A percentile compares a stretch with the other conserved stretches of the same genome.
Conservation (phyloP, 2,329 filamentous ascomycete genomes). For the Cytospora leucostoma region DNA sequence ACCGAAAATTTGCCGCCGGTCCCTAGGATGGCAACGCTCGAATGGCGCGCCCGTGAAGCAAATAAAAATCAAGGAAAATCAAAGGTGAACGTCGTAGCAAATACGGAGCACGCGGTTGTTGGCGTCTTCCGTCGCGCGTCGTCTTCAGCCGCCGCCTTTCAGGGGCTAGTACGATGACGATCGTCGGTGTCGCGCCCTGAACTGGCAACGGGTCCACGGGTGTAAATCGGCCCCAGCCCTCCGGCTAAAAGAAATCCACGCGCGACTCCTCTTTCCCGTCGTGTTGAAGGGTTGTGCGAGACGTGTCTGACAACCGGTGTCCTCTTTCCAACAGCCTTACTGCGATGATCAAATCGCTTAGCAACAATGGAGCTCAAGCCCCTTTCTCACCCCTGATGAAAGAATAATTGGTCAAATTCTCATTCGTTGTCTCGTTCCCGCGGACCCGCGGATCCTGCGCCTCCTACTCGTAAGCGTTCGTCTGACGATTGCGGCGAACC, state of each 20-base stretch:
- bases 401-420: conserved; percentile 33
- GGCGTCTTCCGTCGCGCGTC: conserved; percentile 15
- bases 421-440: conserved; percentile 36
- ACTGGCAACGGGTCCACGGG: background rate
- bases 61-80: background rate
- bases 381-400: conserved; percentile 25
- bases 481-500: conserved; percentile 39
- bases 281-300: background rate
- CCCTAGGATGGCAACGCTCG: conserved; percentile 17
- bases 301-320: background rate
- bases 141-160: conserved; percentile 13
- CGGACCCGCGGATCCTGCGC: conserved; percentile 37
- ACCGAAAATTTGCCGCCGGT: conserved; percentile 1
- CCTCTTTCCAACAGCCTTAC: background rate
- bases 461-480: conserved; percentile 40
- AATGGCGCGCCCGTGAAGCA: conserved; percentile 13
- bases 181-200: conserved; percentile 18
- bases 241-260: background rate
- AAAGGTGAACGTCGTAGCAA: background rate
- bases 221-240: background rate
- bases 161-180: conserved; percentile 13
- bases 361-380: conserved; percentile 19
- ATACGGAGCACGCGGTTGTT: conserved; percentile 9
- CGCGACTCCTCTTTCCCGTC: background rate
- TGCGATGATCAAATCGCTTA: conserved; percentile 10